phyloP scores from a whole-genome alignment of 768 basidiomycete genomes.

The Russula dissimulans region DNA sequence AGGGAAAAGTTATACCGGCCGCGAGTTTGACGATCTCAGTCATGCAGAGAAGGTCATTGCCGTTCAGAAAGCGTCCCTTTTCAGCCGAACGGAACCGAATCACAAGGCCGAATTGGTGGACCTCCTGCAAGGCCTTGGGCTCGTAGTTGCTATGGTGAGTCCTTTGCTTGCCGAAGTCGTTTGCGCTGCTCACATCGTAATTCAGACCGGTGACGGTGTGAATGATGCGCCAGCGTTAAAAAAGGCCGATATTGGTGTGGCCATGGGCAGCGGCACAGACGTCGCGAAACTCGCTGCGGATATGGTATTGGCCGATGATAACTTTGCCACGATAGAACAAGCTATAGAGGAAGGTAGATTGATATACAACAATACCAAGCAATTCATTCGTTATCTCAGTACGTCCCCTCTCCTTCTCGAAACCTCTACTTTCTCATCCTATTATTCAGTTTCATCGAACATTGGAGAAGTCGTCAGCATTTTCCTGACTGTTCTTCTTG shows the following conservation, averaged over 20 bases:
- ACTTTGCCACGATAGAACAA: constrained; percentile 93
- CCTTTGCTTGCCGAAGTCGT: constrained; percentile 12
- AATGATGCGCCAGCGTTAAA: constrained; percentile 97
- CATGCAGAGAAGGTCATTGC: constrained; percentile 77
- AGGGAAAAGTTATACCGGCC: constrained; percentile 94
- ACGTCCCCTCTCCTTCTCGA: constrained; percentile 26
- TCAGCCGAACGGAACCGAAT: constrained; percentile 87
- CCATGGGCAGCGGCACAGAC: constrained; percentile 98
- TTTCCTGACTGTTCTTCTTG: constrained; percentile 92
- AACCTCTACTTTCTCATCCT: constrained; percentile 6
- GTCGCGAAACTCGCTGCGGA: constrained; percentile 97
- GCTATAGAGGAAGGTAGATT: constrained; percentile 96
- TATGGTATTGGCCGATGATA: constrained; percentile 95
- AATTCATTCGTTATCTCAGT: constrained; percentile 99
- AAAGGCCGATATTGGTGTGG: constrained; percentile 95
- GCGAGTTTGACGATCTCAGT: constrained; percentile 76
- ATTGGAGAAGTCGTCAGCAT: constrained; percentile 97
- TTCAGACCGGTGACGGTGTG: constrained; percentile 89
- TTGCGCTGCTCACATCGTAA: constrained; percentile 10
- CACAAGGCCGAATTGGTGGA: constrained; percentile 96
- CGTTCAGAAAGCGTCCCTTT: constrained; percentile 82
- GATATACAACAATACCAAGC: constrained; percentile 99
- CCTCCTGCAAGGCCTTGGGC: constrained; percentile 78
- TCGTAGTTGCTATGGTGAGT: constrained; percentile 89
- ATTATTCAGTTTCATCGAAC: constrained; percentile 72